Evolutionary conservation across 2,329 filamentous ascomycete genomes (phyloP).

Genomic region (Tolypocladium ophioglossoides): DNA sequence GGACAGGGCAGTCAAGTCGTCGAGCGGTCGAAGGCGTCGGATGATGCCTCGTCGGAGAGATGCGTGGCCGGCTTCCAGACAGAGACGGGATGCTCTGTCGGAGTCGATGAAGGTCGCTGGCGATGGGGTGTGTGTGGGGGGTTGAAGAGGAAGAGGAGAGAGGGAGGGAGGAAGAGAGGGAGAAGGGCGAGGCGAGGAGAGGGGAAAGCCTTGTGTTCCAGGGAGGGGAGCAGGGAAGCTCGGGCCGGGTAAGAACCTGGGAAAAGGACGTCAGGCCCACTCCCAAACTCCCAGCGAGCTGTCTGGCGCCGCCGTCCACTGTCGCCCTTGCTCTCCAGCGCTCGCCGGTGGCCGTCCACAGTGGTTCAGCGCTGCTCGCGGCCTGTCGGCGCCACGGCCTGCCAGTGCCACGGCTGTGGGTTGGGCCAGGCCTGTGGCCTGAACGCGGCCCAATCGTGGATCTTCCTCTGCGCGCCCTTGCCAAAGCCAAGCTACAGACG

Average conservation of each 20-base stretch:
- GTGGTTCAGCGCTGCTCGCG: not conserved
- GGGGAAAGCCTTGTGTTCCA: not conserved
- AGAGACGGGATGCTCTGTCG: not conserved
- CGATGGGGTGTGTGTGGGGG: conserved; percentile 4
- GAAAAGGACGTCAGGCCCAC: not conserved
- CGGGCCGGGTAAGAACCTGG: not conserved
- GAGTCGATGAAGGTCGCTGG: not conserved
- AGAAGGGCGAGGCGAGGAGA: conserved; percentile 3
- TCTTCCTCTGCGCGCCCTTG: not conserved
- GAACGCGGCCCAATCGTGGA: not conserved
- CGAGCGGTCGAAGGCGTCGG: not conserved
- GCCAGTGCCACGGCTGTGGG: not conserved
- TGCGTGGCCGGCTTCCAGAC: not conserved
- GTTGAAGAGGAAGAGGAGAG: conserved; percentile 5
- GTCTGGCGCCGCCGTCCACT: not conserved
- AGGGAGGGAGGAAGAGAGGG: conserved; percentile 1
- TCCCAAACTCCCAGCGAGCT: not conserved
- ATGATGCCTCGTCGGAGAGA: conserved; percentile 3
- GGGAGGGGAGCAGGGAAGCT: conserved; percentile 4
- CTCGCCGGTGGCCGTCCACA: not conserved
- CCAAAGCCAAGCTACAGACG: not conserved
- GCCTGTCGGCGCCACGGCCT: no score
- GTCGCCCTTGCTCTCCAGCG: not conserved
- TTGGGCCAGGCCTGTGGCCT: not conserved
- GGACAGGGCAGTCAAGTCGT: not conserved